Base-by-base conservation (phyloP, 108 stramenopile genomes). In the Discostella pseudostelligera region DNA sequence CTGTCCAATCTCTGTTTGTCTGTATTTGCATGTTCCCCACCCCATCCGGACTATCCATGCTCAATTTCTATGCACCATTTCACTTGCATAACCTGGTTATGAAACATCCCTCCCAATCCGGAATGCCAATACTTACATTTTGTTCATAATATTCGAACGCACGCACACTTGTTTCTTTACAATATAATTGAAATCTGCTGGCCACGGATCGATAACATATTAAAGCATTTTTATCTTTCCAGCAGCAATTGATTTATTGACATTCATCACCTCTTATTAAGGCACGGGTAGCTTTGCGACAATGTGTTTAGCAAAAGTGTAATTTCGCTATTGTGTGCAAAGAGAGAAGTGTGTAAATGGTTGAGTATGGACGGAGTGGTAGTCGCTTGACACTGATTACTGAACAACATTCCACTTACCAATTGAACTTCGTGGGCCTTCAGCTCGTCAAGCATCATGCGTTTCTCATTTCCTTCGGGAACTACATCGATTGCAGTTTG, bases 241-340 rank as follows among this genome's bases (percentile, higher is more conserved):
- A 14, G 22, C 22, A 48, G 0, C 20, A 13, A 3, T 10, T 21
- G 46, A 9, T 47, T 47, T 47, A 47, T 8, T 17, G 46, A 4
- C 60, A 25, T 49, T 49, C 1, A 2, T 9, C 50, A 51, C 5
- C 0, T 29, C 12, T 22, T 13, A 46, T 51, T 59, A 76, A 47
- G 69, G 67, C 53, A 46, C 16, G 16, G 62, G 51, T 19, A 92
- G 71, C 65, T 92, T 92, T 35, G 86, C 83, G 11, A 92, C 83
- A 70, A 92, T 92, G 60, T 92, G 91, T 45, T 92, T 92, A 3
- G 91, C 91, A 61, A 92, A 92, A 8, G 91, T 89, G 57, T 89
- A 92, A 54, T 89, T 87, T 63, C 87, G 82, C 88, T 91, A 68
- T 48, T 20, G 20, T 44, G 39, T 12, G 59, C n/a, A 59, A 29